Evolutionary conservation across 176 grass and related monocot genomes (phyloP), one percentile per base, ranked within the genome.

Genomic region (Aegilops bicornis): DNA sequence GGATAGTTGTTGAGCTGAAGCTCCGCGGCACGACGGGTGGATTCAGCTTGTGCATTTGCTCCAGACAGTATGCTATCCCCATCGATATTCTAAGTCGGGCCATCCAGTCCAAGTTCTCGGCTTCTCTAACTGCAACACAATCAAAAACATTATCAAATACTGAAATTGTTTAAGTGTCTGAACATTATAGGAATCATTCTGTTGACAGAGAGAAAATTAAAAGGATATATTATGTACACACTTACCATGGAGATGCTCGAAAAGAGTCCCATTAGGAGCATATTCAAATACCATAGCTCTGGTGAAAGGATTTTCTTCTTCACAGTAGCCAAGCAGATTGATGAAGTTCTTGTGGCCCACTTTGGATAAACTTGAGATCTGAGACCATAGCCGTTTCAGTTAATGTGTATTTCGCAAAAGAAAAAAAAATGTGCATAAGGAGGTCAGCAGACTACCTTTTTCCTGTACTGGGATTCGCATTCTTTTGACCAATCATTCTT

Each of bases 231-330:
- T 22, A 2, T 22, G 67, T 24, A 22, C 48, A 70, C 7, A 73
- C 73, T 86, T 86, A 92, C 92, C 83, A 56, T 94, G 92, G n/a
- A 94, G 90, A 86, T 94, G 92, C 82, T 94, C 95, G 36, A 94
- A 97, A 80, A 94, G 90, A 12, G 90, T 83, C 27, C 95, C 95
- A 56, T 94, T 94, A 30, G 92, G 90, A 83, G 95, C 92, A 68
- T 97, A 97, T 69, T 97, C 95, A 70, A 97, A 94, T 33, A 97
- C 92, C 95, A 97, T 94, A 16, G 86, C 86, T 80, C 92, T 91
- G 25, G 84, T 91, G 83, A 97, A 97, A 89, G 90, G 90, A 14
- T 64, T 31, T 24, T 87, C 89, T 87, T 94, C 92, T 86, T 89
- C 92, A 8, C 92, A 92, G 64, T 91, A 97, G 22, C 95, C 92